Evolutionary conservation across 2,329 filamentous ascomycete genomes (phyloP).

Genomic region (Colletotrichum scovillei): DNA sequence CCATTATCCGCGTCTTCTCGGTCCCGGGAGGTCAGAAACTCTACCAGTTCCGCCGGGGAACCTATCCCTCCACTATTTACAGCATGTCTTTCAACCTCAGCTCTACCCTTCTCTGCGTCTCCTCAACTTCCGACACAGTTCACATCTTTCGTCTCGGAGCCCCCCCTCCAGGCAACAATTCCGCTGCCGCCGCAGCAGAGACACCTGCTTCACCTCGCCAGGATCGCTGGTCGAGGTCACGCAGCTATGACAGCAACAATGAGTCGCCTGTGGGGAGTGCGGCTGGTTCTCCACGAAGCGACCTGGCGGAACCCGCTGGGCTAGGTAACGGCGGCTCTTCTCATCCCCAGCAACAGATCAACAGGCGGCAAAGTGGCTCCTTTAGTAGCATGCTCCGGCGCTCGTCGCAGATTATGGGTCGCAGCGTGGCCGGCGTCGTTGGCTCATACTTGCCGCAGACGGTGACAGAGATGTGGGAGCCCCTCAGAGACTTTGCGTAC

Average conservation of each 20-base stretch:
- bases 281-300: constrained; percentile 59
- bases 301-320: constrained; percentile 53
- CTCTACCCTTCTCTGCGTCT: constrained; percentile 93
- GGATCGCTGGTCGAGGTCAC: constrained; percentile 65
- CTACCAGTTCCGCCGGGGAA: constrained; percentile 95
- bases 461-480: constrained; percentile 98
- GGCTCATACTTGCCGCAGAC: constrained; percentile 93
- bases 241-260: constrained; percentile 66
- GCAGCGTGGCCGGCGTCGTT: constrained; percentile 87
- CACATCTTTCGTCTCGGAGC: constrained; percentile 89
- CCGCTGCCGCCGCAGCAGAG: constrained; percentile 49
- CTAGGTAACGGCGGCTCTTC: constrained; percentile 39
- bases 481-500: constrained; percentile 93
- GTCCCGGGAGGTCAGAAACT: constrained; percentile 92
- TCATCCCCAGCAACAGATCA: constrained; percentile 42
- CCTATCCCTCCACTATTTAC: constrained; percentile 94
- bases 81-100: constrained; percentile 99
- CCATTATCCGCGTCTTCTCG: constrained; percentile 95
- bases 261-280: constrained; percentile 59
- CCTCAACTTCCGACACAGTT: constrained; percentile 94
- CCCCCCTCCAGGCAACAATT: constrained; percentile 50
- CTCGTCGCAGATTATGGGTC: constrained; percentile 93
- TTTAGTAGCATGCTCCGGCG: constrained; percentile 92
- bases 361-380: constrained; percentile 74
- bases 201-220: constrained; percentile 53